These are phyloP conservation scores for Drechslerella stenobrocha DNA, from an alignment of 2,329 filamentous ascomycete genomes.

Conservation along the genomic window DNA sequence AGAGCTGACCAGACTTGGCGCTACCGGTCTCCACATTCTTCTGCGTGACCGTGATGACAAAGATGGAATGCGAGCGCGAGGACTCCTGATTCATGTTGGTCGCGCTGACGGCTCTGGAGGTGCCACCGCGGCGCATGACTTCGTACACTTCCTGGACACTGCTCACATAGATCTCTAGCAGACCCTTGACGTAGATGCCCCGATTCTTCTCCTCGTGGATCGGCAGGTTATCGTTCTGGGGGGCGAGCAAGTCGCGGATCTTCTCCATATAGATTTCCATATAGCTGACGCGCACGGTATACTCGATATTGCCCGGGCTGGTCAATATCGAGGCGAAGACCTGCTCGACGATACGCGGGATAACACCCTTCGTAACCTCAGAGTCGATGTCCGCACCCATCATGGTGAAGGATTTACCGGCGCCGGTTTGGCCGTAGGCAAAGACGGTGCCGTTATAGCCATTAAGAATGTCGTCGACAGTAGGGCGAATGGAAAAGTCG, in stretches of 20 bases:
- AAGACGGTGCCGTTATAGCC: constrained; percentile 99
- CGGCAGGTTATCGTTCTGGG: constrained; percentile 83
- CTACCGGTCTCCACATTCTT: constrained; percentile 89
- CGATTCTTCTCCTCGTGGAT: constrained; percentile 88
- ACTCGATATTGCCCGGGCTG: constrained; percentile 77
- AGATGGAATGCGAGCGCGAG: constrained; percentile 94
- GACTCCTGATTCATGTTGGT: constrained; percentile 97
- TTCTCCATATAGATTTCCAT: constrained; percentile 99
- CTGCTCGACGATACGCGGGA: constrained; percentile 98
- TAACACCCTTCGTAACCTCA: constrained; percentile 88
- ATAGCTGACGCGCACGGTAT: constrained; percentile 89
- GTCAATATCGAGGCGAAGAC: constrained; percentile 95
- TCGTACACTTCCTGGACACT: constrained; percentile 98
- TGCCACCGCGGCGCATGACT: constrained; percentile 94
- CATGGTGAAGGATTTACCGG: constrained; percentile 99
- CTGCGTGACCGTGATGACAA: constrained; percentile 94
- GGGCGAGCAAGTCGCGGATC: constrained; percentile 84
- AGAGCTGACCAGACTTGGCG: constrained; percentile 90
- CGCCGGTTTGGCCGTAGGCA: constrained; percentile 95
- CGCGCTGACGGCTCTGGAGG: constrained; percentile 90
- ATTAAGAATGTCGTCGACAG: constrained; percentile 96
- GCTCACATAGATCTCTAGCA: constrained; percentile 86
- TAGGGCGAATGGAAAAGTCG: constrained; percentile 93
- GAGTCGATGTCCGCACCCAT: constrained; percentile 79
- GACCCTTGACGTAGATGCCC: constrained; percentile 85